Evolutionary conservation across 371 early-diverging fungal species (phyloP).

Genomic region (Mucor sp.): DNA sequence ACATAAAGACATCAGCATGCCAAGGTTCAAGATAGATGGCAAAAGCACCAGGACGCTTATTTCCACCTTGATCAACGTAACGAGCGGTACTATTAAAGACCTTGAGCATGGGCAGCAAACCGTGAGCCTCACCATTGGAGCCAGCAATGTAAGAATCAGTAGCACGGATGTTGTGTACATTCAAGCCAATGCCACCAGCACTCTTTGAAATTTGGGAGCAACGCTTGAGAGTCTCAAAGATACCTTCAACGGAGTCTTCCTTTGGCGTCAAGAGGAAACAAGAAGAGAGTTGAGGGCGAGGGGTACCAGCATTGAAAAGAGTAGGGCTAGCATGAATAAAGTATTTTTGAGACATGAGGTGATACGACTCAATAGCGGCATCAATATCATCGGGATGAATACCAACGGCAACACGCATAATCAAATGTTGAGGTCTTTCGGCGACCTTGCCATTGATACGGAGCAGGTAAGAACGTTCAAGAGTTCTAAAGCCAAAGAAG

Average conservation of each 20-base stretch:
- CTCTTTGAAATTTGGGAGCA: slow-evolving; percentile 98
- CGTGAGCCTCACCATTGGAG: slow-evolving; percentile 97
- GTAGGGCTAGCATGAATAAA: slow-evolving; percentile 99
- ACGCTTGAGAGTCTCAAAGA: slow-evolving; percentile 97
- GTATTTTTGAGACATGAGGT: slow-evolving; percentile 94
- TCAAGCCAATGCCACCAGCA: slow-evolving; percentile 99
- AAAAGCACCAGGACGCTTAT: slow-evolving; percentile 99
- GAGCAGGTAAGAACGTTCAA: slow-evolving; percentile 96
- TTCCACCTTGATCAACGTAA: slow-evolving; percentile 99
- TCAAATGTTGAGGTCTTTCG: slow-evolving; percentile 99
- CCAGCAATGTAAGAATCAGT: slow-evolving; percentile 96
- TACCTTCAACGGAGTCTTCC: slow-evolving; percentile 97
- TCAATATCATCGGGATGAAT: slow-evolving; percentile 97
- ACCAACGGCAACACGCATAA: slow-evolving; percentile 98
- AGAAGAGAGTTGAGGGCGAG: slow-evolving; percentile 92
- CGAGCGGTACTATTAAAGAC: slow-evolving; percentile 98
- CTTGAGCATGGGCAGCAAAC: slow-evolving; percentile 97
- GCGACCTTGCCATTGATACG: slow-evolving; percentile 80
- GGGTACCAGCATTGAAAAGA: slow-evolving; percentile 98
- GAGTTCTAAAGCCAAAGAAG: slow-evolving; percentile 99
- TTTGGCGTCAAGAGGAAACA: slow-evolving; percentile 97
- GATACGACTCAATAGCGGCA: slow-evolving; percentile 95
- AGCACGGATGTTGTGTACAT: slow-evolving; percentile 95
- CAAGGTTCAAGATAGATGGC: slow-evolving; percentile 99
- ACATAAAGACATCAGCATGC: slow-evolving; percentile 99